Base-by-base conservation (phyloP, 2,329 filamentous ascomycete genomes). In the Teratosphaeria zuluensis region DNA sequence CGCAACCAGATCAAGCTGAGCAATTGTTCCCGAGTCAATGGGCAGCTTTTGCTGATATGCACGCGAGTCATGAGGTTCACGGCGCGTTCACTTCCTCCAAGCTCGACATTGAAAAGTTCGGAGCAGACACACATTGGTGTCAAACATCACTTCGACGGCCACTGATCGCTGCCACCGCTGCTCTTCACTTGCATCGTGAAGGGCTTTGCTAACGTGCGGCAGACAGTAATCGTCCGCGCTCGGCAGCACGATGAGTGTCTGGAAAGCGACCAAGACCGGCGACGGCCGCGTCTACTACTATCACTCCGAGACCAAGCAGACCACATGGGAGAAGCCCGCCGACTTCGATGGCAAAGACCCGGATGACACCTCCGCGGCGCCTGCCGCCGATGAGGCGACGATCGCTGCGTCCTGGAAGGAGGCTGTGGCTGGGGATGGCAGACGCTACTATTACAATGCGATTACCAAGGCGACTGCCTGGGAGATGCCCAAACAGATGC, bases 251-350 rank as follows among this genome's bases (percentile, higher is more conserved):
- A 70, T 70, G 68, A 63, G 64, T 54, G 63, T 51, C 16, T 72
- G 69, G 69, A 60, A 60, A 21, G 63, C 65, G 55, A 64, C 66
- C 53, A 62, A 62, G 56, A 59, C 68, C 35, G 60, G 63, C 19
- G 68, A 69, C 69, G 92, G 92, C 64, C 85, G 89, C 65, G 80
- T 85, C 53, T 99, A 99, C 74, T 99, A 95, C 74, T 95, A 92
- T 79, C 95, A 99, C 72, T 77, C 85, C 12, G 76, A 84, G 61
- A 96, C 91, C 16, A 95, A 95, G 72, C 84, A 82, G 63, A 97
- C 94, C 33, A 88, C 92, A 82, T 99, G 94, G 94, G 87, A 85
- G 48, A 97, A 96, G 77, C 95, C 94, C 3, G 83, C 88, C 70
- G 94, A 95, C 51, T 68, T 65, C 60, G 65, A 66, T 42, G 62